Base-by-base conservation (phyloP, 2,329 filamentous ascomycete species). In the Didymella pomorum region DNA sequence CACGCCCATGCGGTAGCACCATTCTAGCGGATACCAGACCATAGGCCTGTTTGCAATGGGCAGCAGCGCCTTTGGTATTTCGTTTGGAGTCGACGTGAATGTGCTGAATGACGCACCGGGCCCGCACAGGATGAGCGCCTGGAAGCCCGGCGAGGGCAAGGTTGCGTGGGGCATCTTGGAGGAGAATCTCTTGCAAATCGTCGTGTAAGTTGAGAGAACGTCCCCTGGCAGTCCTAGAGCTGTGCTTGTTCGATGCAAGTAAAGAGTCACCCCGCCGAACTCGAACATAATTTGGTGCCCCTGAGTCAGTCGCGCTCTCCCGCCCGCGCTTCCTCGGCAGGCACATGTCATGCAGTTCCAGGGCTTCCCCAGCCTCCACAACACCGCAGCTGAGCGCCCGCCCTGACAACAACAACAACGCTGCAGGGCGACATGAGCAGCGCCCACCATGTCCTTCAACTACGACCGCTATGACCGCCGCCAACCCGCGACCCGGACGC, bases 21-120 rank as follows among this genome's bases (percentile, higher is more conserved):
- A 94, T 70, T 94, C 91, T 39, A 95, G 85, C 6, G 91, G 89
- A 75, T 95, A 95, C 90, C 92, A 94, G 44, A 95, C 89, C 91
- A 95, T 95, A 1, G 91, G 91, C 66, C 91, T 80, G 75, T 95
- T 95, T 33, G 91, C 91, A 59, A 95, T 90, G 6, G 91, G 91
- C 8, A 95, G 79, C 21, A 95, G 84, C 10, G 91, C 91, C 78
- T 95, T 95, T 10, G 91, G 91, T 61, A 91, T 88, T 72, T 93
- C 89, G 78, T 90, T 87, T 5, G 91, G 89, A 61, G 89, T 91
- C 2, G 90, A 88, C 2, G 90, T 93, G 74, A 95, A 94, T 1
- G 91, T 94, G 44, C 89, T 88, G 66, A 95, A 89, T 0, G 89
- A 93, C 9, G 89, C 91, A 53, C 91, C 91, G 23, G 91, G 91